Evolutionary conservation across 345 rosid species (phyloP), one percentile per base, ranked within the genome.

Genomic region (Rhodomyrtus tomentosa): DNA sequence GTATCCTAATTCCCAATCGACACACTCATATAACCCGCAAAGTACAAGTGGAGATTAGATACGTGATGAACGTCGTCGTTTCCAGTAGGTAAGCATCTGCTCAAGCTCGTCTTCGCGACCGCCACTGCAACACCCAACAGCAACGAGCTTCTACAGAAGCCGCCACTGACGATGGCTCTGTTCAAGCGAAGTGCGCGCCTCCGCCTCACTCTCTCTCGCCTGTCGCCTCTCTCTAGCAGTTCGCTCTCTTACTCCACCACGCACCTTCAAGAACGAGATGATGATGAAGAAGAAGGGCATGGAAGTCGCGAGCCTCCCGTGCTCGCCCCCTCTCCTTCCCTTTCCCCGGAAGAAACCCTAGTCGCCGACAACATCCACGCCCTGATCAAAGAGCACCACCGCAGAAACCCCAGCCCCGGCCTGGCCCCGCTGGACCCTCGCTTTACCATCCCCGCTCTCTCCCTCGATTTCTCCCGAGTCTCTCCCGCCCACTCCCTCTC

Each of bases 321-420:
- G 74, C 40, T 7, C 40, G 79, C 45, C 24, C 52, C 50, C 51
- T 81, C 86, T n/a, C 56, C 25, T 52, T 13, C 86, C 10, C 84
- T 92, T 14, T 86, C 93, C 32, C 92, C 90, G 0, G 92, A 90
- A 84, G 98, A 94, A 82, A 84, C 90, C 62, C 85, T 84, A 22
- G 81, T 89, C 8, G 94, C 87, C 86, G 98, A 89, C 16, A 91
- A 89, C 36, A 81, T 94, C 68, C 93, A 92, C 85, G 88, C 93
- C 50, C 74, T 94, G 36, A 95, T 97, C 91, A 95, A 90, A 88
- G 92, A 92, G 55, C 98, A 97, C 93, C 88, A 94, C 89, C 96
- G 98, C 82, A 91, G 90, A 88, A 92, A 93, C 92, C 96, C 98
- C 27, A 86, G 79, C 83, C 88, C 87, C 1, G 86, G 40, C 38